Evolutionary conservation across 257 asterid species (phyloP).

Genomic region (Petrea volubilis): DNA sequence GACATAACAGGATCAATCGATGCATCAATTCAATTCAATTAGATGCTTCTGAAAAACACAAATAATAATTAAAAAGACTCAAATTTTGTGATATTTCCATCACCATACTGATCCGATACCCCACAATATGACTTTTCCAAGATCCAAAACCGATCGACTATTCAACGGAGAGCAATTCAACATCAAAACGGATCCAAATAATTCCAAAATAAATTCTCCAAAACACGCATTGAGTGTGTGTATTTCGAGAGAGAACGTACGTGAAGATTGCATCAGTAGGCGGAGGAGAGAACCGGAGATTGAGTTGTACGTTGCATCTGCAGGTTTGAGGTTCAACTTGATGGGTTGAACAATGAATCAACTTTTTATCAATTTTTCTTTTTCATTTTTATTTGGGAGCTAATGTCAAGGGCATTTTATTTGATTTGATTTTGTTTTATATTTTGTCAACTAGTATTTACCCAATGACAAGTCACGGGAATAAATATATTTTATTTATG

Average conservation of each 20-base stretch:
- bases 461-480: no score
- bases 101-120: not conserved
- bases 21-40: conserved; percentile 9
- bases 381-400: not conserved
- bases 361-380: no score
- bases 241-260: not conserved
- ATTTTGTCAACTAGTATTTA: no score
- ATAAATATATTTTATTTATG: no score
- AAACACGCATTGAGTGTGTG: not conserved
- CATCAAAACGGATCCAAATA: not conserved
- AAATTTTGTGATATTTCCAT: not conserved
- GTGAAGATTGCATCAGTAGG: conserved; percentile 17
- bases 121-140: not conserved
- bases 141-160: not conserved
- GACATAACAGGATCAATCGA: not conserved
- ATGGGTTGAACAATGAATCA: not conserved
- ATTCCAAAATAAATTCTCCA: not conserved
- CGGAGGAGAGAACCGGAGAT: conserved; percentile 8
- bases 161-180: not conserved
- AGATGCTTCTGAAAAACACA: not conserved
- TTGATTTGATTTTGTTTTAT: not conserved
- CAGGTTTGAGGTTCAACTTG: conserved; percentile 2
- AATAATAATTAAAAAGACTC: not conserved
- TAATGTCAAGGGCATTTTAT: not conserved
- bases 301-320: conserved; percentile 12